Evolutionary conservation across 169 alveolate species (phyloP), one percentile per base, ranked within the genome.

Genomic region (Miamiensis avidus): DNA sequence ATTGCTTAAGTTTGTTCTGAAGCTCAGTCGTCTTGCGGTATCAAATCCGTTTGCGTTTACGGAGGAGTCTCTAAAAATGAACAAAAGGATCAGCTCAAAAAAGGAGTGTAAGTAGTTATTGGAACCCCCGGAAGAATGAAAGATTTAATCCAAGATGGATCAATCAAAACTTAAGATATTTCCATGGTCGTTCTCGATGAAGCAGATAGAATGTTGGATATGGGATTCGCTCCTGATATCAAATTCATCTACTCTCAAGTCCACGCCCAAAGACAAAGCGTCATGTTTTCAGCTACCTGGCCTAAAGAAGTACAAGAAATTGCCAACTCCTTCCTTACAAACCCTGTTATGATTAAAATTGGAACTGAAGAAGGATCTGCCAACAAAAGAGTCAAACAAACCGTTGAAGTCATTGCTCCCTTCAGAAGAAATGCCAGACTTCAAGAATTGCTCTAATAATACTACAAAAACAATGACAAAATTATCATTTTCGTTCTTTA

Each of bases 191-290:
- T 98, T 29, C 88, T 98, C 83, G 99, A 98, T 89, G 99, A 98
- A 91, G 99, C 99, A 6, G 99, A 98, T 83, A 91, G 99, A 86
- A 94, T 98, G 93, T 78, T 98, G 49, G 99, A 98, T 86, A 93
- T 97, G 92, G 99, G 99, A 29, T 98, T 98, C 94, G 95, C 94
- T 82, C 96, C 94, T 34, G 89, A 93, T 84, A 93, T 95, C 31
- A 76, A 93, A 87, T 49, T 11, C 20, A 49, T 49, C 20, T 49
- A 11, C 69, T 49, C 69, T 20, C 20, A 49, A 49, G 69, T 49
- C 20, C 20, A 49, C 4, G 20, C 4, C 4, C 4, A 49, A 49
- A 4, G 20, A 4, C 20, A 49, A 49, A 49, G 69, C 20, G 69
- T 73, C 31, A 73, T 73, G 76, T 73, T 73, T 29, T 73, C 76